Evolutionary conservation across 768 basidiomycete genomes (phyloP), one percentile per base, ranked within the genome.

Genomic region (Imleria badia): DNA sequence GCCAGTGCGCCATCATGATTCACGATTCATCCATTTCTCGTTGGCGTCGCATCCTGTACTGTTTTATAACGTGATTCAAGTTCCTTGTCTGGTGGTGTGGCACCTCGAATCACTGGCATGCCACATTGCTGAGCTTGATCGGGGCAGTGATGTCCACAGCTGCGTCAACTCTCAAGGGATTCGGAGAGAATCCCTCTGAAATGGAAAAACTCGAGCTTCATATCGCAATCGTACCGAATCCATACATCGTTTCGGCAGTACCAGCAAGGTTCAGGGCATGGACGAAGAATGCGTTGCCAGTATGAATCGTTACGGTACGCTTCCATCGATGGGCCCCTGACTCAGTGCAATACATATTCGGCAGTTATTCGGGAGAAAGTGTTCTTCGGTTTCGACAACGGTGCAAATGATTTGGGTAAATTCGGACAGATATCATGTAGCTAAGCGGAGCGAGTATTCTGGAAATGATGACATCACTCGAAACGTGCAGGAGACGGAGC

Each of bases 21-120:
- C 26, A 30, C 31, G 29, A 33, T 40, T 35, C 56, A 59, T 60
- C 52, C 61, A 48, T 55, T 55, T 33, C 39, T n/a, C 40, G 20
- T 36, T 38, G 26, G 26, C 26, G 26, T 26, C 26, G 26, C 26
- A 26, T 26, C 26, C 26, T 6, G 4, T 26, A 26, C 26, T 26
- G 6, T 6, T n/a, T 26, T 3, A 26, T 26, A 26, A 26, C 26
- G 26, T 26, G 26, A 26, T 26, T 26, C 26, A 26, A 26, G 4
- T 34, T 22, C 34, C 22, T 43, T n/a, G n/a, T 29, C 38, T 20
- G 26, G 10, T 5, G 15, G 29, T 29, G 15, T 20, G n/a, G 52
- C 34, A 33, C 31, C 30, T 44, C 40, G 40, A 29, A 30, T 23
- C 13, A 9, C 26, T 26, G 26, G 26, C 26, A 6, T 26, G 26